Percentiles rank a stretch among this genome's conserved stretches.
phyloP scores from a whole-genome alignment of 176 grass and related monocot genomes.

The Melocanna baccifera region DNA sequence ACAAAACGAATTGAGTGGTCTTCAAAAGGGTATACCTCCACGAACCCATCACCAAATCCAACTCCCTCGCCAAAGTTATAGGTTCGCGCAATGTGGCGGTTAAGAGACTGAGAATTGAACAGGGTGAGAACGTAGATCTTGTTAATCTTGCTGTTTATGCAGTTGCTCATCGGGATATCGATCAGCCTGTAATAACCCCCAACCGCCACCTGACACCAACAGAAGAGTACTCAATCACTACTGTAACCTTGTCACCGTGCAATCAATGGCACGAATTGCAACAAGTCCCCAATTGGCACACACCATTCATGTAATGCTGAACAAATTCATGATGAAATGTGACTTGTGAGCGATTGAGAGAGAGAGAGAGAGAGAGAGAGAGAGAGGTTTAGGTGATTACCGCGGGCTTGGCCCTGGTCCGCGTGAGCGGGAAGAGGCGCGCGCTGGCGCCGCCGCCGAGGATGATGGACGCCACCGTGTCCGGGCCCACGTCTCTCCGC shows the following conservation, averaged over 20 bases:
- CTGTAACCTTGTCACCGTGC: background rate
- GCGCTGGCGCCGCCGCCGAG: slow-evolving; percentile 75
- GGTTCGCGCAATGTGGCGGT: slow-evolving; percentile 61
- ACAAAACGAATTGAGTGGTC: too few relatives aligned
- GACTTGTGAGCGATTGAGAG: too few relatives aligned
- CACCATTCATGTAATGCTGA: background rate
- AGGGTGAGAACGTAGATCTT: slow-evolving; percentile 81
- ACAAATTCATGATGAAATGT: background rate
- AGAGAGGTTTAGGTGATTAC: slow-evolving; percentile 24
- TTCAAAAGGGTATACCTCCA: slow-evolving; percentile 67
- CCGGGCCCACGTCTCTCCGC: slow-evolving; percentile 45
- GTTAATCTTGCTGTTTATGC: slow-evolving; percentile 80
- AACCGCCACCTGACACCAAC: slow-evolving; percentile 53
- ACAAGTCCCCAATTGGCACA: background rate
- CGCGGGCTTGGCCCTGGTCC: slow-evolving; percentile 79
- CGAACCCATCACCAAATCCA: slow-evolving; percentile 62
- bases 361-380: background rate
- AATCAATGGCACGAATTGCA: background rate
- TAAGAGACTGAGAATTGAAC: slow-evolving; percentile 76
- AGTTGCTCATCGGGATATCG: slow-evolving; percentile 80
- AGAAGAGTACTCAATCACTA: background rate
- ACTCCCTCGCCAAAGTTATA: slow-evolving; percentile 71
- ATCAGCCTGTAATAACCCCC: slow-evolving; percentile 79
- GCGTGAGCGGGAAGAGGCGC: slow-evolving; percentile 82
- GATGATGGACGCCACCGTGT: slow-evolving; percentile 71